Percentiles rank a stretch among this genome's conserved stretches.
Conservation (phyloP, 176 grass and related monocot genomes). For the Oryza officinalis region DNA sequence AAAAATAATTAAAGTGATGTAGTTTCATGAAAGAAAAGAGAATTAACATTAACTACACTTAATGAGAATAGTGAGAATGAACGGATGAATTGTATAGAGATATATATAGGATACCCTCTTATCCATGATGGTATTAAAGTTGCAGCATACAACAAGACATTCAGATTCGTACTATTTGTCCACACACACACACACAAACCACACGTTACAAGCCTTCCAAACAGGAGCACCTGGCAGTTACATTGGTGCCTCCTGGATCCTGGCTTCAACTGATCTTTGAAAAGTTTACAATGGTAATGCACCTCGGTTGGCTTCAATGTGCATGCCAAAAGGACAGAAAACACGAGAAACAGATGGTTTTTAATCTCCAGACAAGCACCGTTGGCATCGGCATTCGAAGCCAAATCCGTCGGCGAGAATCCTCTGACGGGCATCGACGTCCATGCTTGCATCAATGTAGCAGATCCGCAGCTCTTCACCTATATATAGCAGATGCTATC, state of each 20-base stretch:
- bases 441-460: conserved; percentile 93
- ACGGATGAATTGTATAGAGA: no score
- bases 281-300: neutral
- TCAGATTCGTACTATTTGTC: neutral
- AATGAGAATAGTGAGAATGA: no score
- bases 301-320: conserved; percentile 9
- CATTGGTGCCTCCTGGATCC: neutral
- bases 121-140: no score
- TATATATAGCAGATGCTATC: conserved; percentile 47
- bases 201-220: neutral
- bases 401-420: conserved; percentile 86
- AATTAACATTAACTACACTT: no score
- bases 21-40: no score
- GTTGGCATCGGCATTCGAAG: conserved; percentile 63
- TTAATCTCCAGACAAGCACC: conserved; percentile 73
- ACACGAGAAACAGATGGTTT: neutral
- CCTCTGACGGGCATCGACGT: conserved; percentile 64
- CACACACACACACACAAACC: neutral
- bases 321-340: neutral
- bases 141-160: neutral
- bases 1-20: no score
- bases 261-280: neutral
- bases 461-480: conserved; percentile 87
- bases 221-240: neutral
- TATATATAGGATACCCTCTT: no score